Evolutionary conservation across 2,329 filamentous ascomycete species (phyloP).

Genomic region (Xylariales sp.): DNA sequence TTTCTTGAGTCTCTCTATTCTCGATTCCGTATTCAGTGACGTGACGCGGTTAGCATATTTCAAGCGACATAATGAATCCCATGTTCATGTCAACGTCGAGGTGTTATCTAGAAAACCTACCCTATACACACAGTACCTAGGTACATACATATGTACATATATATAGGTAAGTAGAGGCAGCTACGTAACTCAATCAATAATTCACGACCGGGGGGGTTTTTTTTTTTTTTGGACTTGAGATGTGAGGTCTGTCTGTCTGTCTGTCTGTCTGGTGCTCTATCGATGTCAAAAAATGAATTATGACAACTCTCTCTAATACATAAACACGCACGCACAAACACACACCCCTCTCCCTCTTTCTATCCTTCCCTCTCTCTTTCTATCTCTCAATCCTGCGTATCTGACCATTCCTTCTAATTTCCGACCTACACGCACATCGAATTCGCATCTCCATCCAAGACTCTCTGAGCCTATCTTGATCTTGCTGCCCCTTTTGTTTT

Average conservation of each 20-base stretch:
- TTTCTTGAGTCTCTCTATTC: background rate
- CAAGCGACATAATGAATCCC: background rate
- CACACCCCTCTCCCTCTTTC: too few species aligned
- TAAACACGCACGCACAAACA: too few species aligned
- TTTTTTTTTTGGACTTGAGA: too few species aligned
- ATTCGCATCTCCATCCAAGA: background rate
- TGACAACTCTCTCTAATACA: too few species aligned
- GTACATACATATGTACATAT: background rate
- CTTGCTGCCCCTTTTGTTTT: background rate
- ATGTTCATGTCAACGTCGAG: background rate
- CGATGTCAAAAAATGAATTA: too few species aligned
- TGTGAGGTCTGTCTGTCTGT: too few species aligned
- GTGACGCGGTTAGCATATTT: background rate
- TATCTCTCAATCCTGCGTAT: background rate
- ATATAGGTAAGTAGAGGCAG: too few species aligned
- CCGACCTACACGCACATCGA: background rate
- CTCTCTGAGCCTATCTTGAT: too few species aligned
- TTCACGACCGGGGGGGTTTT: too few species aligned
- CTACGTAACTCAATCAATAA: too few species aligned
- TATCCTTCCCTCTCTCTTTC: background rate
- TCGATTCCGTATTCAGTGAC: background rate
- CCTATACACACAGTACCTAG: background rate
- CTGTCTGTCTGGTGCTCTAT: too few species aligned
- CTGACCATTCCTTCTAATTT: background rate
- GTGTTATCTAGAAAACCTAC: constrained; percentile 25